A percentile compares a stretch with the other conserved stretches of the same genome.
phyloP scores from a whole-genome alignment of 768 basidiomycete genomes.

The Boletus sp. region DNA sequence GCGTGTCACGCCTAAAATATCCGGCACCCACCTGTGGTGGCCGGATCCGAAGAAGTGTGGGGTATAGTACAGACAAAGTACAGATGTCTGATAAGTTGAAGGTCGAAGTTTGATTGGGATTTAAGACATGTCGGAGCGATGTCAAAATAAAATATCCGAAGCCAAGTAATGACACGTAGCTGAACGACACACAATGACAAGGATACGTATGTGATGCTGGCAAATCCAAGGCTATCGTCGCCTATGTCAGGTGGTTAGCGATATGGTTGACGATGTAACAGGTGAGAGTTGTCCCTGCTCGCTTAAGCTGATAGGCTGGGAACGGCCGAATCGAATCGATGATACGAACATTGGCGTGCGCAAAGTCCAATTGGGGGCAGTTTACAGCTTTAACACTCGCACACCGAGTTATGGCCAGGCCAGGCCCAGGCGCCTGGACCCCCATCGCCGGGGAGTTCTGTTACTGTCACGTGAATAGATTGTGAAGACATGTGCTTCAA shows the following conservation, averaged over 20 bases:
- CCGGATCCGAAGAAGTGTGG: neutral
- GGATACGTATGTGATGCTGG: neutral
- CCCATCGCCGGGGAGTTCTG: too few species aligned
- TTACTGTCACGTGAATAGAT: neutral
- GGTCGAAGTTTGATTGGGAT: neutral
- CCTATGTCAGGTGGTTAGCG: neutral
- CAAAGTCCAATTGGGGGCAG: neutral
- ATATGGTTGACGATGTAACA: neutral
- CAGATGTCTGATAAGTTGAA: neutral
- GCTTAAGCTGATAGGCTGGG: slow-evolving; percentile 1
- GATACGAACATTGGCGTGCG: neutral
- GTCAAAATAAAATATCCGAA: neutral
- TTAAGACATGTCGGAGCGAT: neutral
- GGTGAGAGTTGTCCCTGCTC: slow-evolving; percentile 1
- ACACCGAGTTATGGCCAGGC: neutral
- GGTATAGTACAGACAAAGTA: neutral
- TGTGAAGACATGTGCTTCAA: neutral
- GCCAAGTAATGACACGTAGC: neutral
- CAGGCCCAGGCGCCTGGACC: too few species aligned
- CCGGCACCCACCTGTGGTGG: neutral
- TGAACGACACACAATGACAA: neutral
- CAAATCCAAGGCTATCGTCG: neutral
- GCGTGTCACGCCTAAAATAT: neutral
- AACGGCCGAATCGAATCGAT: neutral
- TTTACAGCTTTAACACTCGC: too few species aligned